Base-by-base conservation (phyloP, 176 grass and related monocot genomes). In the Triticum monococcum region DNA sequence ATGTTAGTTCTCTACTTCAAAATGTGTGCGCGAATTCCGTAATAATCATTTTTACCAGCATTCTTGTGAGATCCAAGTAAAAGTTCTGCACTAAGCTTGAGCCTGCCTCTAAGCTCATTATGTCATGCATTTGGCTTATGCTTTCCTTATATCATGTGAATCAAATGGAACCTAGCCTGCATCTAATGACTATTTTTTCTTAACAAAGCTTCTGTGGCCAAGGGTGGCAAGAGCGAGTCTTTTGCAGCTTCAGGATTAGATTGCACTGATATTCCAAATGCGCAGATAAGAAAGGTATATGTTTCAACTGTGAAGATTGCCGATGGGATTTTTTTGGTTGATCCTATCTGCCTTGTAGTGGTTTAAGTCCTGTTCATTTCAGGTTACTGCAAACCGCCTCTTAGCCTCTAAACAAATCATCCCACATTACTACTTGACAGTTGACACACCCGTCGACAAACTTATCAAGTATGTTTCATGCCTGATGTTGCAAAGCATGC, bases 381-480 rank as follows among this genome's bases (percentile, higher is more conserved):
- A 98, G 95, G 84, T 95, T 89, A 98, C 96, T 1, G 96, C 93
- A 5, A 84, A 91, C 33, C 87, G 93, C 43, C 86, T 98, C 52
- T 83, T 98, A 36, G 81, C 84, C 67, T 98, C 96, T 25, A 95
- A 95, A 80, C 91, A 94, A 67, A 95, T 93, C 38, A 95, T 98
- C 73, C 96, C 96, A 26, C 96, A 98, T 85, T 98, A 98, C 81
- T 98, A 98, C 85, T 86, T 98, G 84, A 93, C 91, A 86, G 91
- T 95, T 54, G 93, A 98, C 41, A 72, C 89, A 31, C 41, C 88
- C 72, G 96, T 94, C 28, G 93, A 98, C 81, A 92, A 95, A 41
- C 91, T 98, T 79, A 89, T 94, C 73, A 89, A 90, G 93, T 98
- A 95, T 87, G 83, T 77, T 92, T 64, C 14, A 24, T 38, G 9